Evolutionary conservation across 768 basidiomycete genomes (phyloP), one percentile per base, ranked within the genome.

Genomic region (Serendipita indica): DNA sequence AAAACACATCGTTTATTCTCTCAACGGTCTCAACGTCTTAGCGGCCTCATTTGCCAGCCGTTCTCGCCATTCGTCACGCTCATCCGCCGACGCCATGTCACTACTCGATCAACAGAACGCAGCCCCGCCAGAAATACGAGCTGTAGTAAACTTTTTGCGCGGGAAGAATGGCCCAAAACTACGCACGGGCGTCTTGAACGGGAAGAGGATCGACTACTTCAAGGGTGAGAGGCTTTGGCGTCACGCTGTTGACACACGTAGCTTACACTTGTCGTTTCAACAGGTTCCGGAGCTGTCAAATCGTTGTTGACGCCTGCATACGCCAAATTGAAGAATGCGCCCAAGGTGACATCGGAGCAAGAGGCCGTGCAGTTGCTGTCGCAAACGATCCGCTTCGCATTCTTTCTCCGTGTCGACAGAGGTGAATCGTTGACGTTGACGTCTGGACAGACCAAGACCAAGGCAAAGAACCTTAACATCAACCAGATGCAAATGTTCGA

Each of bases 121-220:
- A 67, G 90, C 92, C 14, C 80, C 90, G 12, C 77, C 81, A 45
- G 84, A 93, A 57, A 72, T 89, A 56, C 82, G 83, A 65, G 84
- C 82, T 65, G 83, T 92, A 52, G 88, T 88, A 58, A 79, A 87
- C 63, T 99, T 88, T 67, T 74, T 99, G 54, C 82, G 96, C 43
- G 83, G 86, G 64, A 84, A 82, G 65, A 77, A 89, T 13, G 89
- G 89, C 1, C 81, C 97, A 65, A 97, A 96, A 74, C 79, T 84
- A 58, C 79, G 89, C 63, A 83, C 86, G 7, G 96, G 96, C 20
- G 86, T 92, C 6, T 72, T 97, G 66, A 89, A 89, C 65, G 94
- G 94, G 22, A 96, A 94, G 71, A 83, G 94, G 33, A 73, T 93
- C 57, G 94, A 98, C 71, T 99, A 98, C 73, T 99, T 98, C 77